phyloP scores from a whole-genome alignment of 2,329 filamentous ascomycete genomes.

The Escovopsis sp. region DNA sequence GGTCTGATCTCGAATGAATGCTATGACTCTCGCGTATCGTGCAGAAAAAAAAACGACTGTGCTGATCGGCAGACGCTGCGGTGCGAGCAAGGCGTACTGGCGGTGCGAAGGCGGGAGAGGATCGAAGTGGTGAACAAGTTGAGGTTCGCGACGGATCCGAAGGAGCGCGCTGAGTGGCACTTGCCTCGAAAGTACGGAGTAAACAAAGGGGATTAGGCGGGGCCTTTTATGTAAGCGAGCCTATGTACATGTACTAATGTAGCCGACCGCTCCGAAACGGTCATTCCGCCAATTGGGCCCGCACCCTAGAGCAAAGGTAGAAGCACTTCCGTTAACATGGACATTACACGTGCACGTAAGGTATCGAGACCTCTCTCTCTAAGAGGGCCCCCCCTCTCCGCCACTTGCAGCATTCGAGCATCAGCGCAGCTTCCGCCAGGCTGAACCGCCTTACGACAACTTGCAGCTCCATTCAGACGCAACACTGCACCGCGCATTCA shows the following conservation, averaged over 20 bases:
- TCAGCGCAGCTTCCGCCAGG: conserved; percentile 18
- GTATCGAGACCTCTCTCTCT: too few species aligned
- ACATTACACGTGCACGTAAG: too few species aligned
- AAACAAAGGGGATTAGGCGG: background rate
- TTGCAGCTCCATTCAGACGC: conserved; percentile 10
- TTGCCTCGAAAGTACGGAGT: background rate
- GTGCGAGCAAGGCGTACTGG: too few species aligned
- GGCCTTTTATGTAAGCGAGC: background rate
- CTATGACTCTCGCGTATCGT: too few species aligned
- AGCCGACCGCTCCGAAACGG: too few species aligned
- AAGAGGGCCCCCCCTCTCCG: too few species aligned
- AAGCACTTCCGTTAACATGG: background rate
- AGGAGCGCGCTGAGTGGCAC: background rate
- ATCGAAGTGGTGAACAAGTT: background rate
- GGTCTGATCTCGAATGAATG: too few species aligned
- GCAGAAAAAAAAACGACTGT: too few species aligned
- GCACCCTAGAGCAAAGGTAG: too few species aligned
- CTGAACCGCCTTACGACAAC: conserved; percentile 32
- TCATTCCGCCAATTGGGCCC: too few species aligned
- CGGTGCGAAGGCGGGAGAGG: background rate
- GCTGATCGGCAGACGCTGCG: too few species aligned
- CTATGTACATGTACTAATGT: background rate
- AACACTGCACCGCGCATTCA: conserved; percentile 2
- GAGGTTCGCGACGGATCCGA: background rate
- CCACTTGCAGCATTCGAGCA: too few species aligned